Percentiles rank a stretch among this genome's conserved stretches.
Evolutionary conservation across 306 rosid species (phyloP).

Genomic region (Pyrus betulifolia): DNA sequence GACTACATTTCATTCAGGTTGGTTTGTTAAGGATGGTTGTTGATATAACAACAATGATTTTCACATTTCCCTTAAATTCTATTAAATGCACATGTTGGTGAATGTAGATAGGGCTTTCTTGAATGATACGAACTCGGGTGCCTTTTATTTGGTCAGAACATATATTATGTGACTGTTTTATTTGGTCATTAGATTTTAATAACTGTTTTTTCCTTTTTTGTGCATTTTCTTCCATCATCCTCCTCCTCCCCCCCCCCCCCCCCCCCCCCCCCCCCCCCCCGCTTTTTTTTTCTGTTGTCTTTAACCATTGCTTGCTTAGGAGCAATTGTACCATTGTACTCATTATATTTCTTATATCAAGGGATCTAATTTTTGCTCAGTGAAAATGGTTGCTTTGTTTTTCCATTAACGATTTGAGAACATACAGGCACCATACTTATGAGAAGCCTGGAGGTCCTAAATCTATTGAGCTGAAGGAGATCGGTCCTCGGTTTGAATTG

Average conservation of each 20-base stretch:
- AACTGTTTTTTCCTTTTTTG: not conserved
- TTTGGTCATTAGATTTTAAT: not conserved
- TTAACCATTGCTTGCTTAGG: not conserved
- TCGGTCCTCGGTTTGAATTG: constrained; percentile 92
- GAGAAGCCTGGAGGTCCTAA: constrained; percentile 77
- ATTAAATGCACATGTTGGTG: not conserved
- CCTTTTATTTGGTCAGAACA: not conserved
- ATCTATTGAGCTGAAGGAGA: constrained; percentile 76
- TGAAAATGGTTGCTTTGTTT: not conserved
- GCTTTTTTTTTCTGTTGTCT: not conserved
- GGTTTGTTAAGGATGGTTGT: not conserved
- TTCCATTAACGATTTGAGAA: not conserved
- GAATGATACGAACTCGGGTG: not conserved
- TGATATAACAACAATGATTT: not conserved
- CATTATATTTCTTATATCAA: not conserved
- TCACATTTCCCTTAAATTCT: not conserved
- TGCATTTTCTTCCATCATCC: too few species aligned
- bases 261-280: too few species aligned
- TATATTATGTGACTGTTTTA: not conserved
- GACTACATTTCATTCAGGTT: constrained; percentile 91
- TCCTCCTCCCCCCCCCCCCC: too few species aligned
- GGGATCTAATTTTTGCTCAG: too few species aligned
- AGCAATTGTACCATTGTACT: not conserved
- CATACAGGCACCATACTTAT: constrained; percentile 69
- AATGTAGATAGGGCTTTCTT: not conserved